phyloP scores from a whole-genome alignment of 495 filamentous ascomycete species.

The Staphylotrichum longicolle region DNA sequence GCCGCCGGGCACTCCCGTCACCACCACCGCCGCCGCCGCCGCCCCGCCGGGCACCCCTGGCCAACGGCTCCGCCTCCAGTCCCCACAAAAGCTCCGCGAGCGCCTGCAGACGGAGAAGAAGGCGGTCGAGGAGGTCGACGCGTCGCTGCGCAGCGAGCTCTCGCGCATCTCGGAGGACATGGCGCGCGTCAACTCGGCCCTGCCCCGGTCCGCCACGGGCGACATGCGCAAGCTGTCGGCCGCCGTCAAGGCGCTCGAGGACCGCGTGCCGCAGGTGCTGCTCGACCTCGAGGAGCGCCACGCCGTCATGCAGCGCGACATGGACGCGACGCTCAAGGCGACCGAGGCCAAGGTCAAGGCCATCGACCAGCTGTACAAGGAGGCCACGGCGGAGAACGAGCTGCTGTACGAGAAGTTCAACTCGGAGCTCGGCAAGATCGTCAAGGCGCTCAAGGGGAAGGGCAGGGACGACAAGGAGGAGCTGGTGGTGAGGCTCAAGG shows the following conservation, averaged over 20 bases:
- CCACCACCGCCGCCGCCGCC: slow-evolving; percentile 19
- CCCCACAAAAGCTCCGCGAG: slow-evolving; percentile 88
- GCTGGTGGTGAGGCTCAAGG: slow-evolving; percentile 63
- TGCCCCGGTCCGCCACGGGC: slow-evolving; percentile 37
- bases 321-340: slow-evolving; percentile 66
- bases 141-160: slow-evolving; percentile 70
- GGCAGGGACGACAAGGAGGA: slow-evolving; percentile 72
- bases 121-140: slow-evolving; percentile 64
- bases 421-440: slow-evolving; percentile 78
- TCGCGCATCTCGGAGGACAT: slow-evolving; percentile 82
- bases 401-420: slow-evolving; percentile 93
- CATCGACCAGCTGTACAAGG: slow-evolving; percentile 85
- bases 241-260: slow-evolving; percentile 63
- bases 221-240: slow-evolving; percentile 52
- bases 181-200: slow-evolving; percentile 54
- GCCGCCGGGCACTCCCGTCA: slow-evolving; percentile 7
- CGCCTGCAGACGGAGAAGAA: slow-evolving; percentile 79
- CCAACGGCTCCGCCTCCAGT: slow-evolving; percentile 79
- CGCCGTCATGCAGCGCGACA: slow-evolving; percentile 60
- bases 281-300: slow-evolving; percentile 60
- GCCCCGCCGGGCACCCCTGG: slow-evolving; percentile 11
- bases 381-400: slow-evolving; percentile 89
- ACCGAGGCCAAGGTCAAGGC: slow-evolving; percentile 76
- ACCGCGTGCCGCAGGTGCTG: slow-evolving; percentile 58
- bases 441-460: slow-evolving; percentile 66